Base-by-base conservation (phyloP, 2,329 filamentous ascomycete genomes). In the Cyanodermella asteris region DNA sequence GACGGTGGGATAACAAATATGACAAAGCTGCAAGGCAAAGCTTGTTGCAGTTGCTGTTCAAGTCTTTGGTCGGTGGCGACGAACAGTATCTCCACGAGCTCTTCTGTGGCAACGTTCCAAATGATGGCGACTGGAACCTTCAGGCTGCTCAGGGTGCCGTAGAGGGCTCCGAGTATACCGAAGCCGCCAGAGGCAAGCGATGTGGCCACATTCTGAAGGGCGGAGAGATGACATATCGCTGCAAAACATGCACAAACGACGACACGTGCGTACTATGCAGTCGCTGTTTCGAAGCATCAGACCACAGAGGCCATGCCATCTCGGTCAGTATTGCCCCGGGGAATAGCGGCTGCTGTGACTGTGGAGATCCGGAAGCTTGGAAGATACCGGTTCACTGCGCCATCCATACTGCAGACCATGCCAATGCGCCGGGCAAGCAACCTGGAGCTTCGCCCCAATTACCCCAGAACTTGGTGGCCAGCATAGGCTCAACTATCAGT, bases 151-250 rank as follows among this genome's bases (percentile, higher is more conserved):
- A 97, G 44, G 84, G 82, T 11, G 78, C 78, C n/a, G 61, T 80
- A 29, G 81, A 91, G 42, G 84, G 87, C 7, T 80, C 84, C 16
- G 90, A 97, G 47, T 97, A 94, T 45, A 87, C 80, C 12, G 75
- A 84, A 36, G 74, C 76, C 5, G 87, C 87, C 9, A 69, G 80
- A 36, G 87, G 90, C 28, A 90, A 90, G 49, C 72, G 81, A 23
- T 97, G 87, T 46, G 90, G 87, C 4, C 90, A 97, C 54, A 94
- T 97, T 33, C 91, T 97, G 61, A 84, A 84, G 50, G 63, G 67
- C 9, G 87, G 84, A 25, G 87, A 97, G 55, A 82, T 81, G 28
- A 84, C 80, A 30, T 97, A 94, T 47, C 65, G 74, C 39, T 97
- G 87, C 59, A 75, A 81, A 39, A 94, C 84, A 7, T 97, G 87